Conservation (phyloP, 2,329 filamentous ascomycete genomes). For the Xylaria sp. region DNA sequence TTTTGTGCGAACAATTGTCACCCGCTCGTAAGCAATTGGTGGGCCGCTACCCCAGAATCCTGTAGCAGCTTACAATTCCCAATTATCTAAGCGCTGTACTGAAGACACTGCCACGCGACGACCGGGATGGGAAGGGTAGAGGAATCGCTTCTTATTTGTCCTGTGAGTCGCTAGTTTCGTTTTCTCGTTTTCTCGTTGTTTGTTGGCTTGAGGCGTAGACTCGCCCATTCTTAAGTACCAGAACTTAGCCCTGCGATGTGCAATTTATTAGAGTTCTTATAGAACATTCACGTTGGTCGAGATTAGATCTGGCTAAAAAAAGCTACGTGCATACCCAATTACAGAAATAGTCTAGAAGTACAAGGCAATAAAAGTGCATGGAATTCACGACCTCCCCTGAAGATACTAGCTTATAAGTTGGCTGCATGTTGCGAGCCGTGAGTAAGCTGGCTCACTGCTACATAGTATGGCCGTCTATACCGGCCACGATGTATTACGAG, state of each 20-base stretch:
- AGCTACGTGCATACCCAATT: background rate
- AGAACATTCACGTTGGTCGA: background rate
- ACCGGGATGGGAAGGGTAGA: too few relatives aligned
- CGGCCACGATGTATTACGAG: background rate
- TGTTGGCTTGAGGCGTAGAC: conserved; percentile 15
- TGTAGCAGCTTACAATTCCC: conserved; percentile 11
- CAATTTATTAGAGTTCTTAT: background rate
- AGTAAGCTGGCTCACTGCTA: background rate
- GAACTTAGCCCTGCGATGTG: conserved; percentile 14
- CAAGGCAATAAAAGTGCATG: background rate
- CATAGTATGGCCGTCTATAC: background rate
- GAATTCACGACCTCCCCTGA: background rate
- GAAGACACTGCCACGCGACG: conserved; percentile 17
- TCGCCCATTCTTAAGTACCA: conserved; percentile 9
- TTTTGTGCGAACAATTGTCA: conserved; percentile 6
- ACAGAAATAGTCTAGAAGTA: background rate
- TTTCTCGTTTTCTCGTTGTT: conserved; percentile 5
- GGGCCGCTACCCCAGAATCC: conserved; percentile 2
- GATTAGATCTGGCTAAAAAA: background rate
- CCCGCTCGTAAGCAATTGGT: background rate
- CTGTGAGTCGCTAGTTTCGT: background rate
- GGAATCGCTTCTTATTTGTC: conserved; percentile 1
- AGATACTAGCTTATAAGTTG: background rate
- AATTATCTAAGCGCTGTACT: conserved; percentile 17
- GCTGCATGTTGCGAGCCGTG: background rate